Conservation (phyloP, 2,329 filamentous ascomycete genomes). For the Hypoxylon sp. region DNA sequence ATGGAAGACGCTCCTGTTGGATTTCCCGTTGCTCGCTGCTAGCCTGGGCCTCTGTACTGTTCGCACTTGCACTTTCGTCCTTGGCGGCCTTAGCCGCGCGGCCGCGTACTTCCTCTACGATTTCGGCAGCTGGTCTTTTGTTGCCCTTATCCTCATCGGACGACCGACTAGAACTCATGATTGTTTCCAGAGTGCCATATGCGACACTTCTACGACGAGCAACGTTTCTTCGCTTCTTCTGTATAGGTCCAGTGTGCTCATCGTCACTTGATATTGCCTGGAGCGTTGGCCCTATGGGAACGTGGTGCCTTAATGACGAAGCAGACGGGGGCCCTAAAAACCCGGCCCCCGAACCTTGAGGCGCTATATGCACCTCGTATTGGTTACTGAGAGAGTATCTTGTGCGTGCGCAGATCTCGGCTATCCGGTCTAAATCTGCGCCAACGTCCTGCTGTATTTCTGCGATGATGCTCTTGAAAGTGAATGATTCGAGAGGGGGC, state of each 20-base stretch:
- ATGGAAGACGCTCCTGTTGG: conserved; percentile 49
- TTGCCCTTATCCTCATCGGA: conserved; percentile 74
- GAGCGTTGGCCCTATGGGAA: conserved; percentile 66
- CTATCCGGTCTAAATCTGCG: conserved; percentile 74
- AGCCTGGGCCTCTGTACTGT: conserved; percentile 50
- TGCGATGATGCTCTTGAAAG: conserved; percentile 75
- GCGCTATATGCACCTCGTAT: conserved; percentile 75
- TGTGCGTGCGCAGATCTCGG: conserved; percentile 76
- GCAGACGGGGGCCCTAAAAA: conserved; percentile 56
- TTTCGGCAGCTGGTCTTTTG: conserved; percentile 71
- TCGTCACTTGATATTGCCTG: conserved; percentile 72
- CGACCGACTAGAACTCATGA: conserved; percentile 76
- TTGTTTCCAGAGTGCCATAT: conserved; percentile 75
- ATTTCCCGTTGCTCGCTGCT: conserved; percentile 46
- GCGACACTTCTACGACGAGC: conserved; percentile 66
- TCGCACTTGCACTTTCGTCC: conserved; percentile 52
- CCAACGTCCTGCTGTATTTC: conserved; percentile 68
- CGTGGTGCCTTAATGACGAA: conserved; percentile 49
- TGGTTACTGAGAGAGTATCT: conserved; percentile 76
- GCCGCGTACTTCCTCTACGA: conserved; percentile 69
- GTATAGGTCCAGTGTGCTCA: conserved; percentile 60
- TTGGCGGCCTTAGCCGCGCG: conserved; percentile 58
- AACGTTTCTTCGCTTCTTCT: conserved; percentile 59
- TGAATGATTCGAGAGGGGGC: conserved; percentile 74
- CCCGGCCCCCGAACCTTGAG: conserved; percentile 70